Conservation (phyloP, 148 eudicot genomes). For the Diospyros kaki region DNA sequence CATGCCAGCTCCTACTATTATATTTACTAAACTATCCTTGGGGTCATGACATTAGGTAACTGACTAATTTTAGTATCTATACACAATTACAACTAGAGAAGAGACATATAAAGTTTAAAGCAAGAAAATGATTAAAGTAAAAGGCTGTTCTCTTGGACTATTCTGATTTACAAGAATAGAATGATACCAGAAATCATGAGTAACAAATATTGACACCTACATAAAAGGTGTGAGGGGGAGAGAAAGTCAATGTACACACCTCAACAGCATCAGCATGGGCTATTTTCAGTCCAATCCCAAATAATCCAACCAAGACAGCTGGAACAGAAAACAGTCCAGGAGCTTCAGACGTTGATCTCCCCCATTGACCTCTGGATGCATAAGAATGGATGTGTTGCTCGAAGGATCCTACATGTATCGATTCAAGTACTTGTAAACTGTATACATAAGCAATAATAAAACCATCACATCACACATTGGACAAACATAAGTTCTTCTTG, state of each 20-base stretch:
- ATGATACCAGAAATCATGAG: neutral
- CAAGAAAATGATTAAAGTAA: neutral
- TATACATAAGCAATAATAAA: neutral
- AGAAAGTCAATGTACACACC: constrained; percentile 35
- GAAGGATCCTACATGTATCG: constrained; percentile 37
- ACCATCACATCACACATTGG: neutral
- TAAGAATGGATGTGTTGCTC: constrained; percentile 19
- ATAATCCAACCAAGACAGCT: constrained; percentile 54
- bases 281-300: constrained; percentile 61
- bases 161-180: neutral
- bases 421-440: neutral
- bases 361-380: constrained; percentile 26
- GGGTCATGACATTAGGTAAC: neutral
- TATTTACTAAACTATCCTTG: too few species aligned
- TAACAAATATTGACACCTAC: neutral
- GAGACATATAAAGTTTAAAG: neutral
- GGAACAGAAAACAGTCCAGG: constrained; percentile 31
- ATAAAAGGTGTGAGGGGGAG: neutral
- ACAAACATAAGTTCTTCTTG: too few species aligned
- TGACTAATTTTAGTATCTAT: neutral
- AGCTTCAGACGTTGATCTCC: constrained; percentile 18
- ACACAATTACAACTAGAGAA: neutral
- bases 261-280: constrained; percentile 77
- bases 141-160: neutral
- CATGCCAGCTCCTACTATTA: too few species aligned